A percentile compares a stretch with the other conserved stretches of the same genome.
Conservation (phyloP, 2,329 filamentous ascomycete species). For the Hypoxylon sp. region DNA sequence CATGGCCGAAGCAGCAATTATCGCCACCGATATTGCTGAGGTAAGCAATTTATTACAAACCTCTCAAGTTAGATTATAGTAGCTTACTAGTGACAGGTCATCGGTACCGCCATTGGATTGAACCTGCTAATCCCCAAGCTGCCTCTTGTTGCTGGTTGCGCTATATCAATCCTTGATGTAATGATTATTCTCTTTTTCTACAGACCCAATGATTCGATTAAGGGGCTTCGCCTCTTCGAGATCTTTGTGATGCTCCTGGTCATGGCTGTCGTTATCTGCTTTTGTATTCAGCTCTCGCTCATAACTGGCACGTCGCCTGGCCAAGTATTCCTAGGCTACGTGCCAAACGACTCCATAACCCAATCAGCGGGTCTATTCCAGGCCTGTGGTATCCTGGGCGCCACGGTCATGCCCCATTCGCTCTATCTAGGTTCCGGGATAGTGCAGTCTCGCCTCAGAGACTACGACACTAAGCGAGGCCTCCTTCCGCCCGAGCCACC, state of each 20-base stretch:
- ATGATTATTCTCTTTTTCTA: slow-evolving; percentile 78
- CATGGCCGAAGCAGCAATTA: slow-evolving; percentile 76
- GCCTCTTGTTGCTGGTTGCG: slow-evolving; percentile 77
- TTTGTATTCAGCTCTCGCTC: slow-evolving; percentile 77
- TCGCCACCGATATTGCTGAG: slow-evolving; percentile 80
- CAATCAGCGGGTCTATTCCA: slow-evolving; percentile 74
- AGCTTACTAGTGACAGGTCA: slow-evolving; percentile 63
- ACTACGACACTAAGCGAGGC: slow-evolving; percentile 73
- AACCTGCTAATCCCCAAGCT: slow-evolving; percentile 75
- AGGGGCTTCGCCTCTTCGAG: slow-evolving; percentile 74
- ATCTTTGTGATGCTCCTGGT: slow-evolving; percentile 74
- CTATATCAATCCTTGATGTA: slow-evolving; percentile 77
- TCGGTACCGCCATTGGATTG: slow-evolving; percentile 78
- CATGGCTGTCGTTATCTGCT: slow-evolving; percentile 78
- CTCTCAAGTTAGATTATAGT: no score
- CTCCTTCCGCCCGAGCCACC: slow-evolving; percentile 60
- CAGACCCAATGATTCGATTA: slow-evolving; percentile 70
- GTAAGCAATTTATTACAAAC: slow-evolving; percentile 53
- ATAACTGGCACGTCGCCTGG: slow-evolving; percentile 69
- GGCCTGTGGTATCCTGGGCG: slow-evolving; percentile 82
- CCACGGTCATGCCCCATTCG: slow-evolving; percentile 67
- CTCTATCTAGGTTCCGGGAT: slow-evolving; percentile 79
- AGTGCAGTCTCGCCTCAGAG: slow-evolving; percentile 75
- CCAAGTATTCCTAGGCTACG: slow-evolving; percentile 75
- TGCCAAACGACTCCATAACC: slow-evolving; percentile 72